These are phyloP conservation scores for Diaporthe sp. DNA, from an alignment of 2,329 filamentous ascomycete species.

Conservation along the genomic window DNA sequence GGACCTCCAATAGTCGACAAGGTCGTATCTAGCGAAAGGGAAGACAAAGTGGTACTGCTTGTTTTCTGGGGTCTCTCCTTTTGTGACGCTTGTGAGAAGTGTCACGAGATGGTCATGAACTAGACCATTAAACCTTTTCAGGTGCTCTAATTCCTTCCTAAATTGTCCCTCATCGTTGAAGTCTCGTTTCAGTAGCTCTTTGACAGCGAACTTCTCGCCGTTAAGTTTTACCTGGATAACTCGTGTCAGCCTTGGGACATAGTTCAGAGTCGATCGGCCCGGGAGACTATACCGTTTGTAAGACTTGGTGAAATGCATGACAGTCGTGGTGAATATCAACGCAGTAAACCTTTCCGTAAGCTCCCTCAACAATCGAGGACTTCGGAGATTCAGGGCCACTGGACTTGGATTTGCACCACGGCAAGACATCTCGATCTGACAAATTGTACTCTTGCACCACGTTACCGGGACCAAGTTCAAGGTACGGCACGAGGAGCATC, in stretches of 20 bases:
- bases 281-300: not conserved
- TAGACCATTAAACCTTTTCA: not conserved
- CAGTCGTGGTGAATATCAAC: not conserved
- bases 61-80: not conserved
- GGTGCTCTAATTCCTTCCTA: not conserved
- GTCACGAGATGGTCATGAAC: not conserved
- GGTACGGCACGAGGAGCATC: not conserved
- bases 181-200: not conserved
- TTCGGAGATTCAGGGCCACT: too few relatives aligned
- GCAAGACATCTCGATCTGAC: not conserved
- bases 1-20: not conserved
- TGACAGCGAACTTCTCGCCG: not conserved
- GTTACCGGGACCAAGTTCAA: not conserved
- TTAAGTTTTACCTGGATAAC: not conserved
- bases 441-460: not conserved
- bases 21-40: not conserved
- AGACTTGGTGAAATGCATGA: not conserved
- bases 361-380: too few relatives aligned
- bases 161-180: not conserved
- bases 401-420: not conserved
- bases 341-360: not conserved
- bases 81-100: not conserved
- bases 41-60: not conserved
- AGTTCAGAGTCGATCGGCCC: too few relatives aligned
- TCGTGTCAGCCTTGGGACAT: not conserved